These are phyloP conservation scores for Globisporangium carolinianum DNA, from an alignment of 352 stramenopile species.

Conservation along the genomic window DNA sequence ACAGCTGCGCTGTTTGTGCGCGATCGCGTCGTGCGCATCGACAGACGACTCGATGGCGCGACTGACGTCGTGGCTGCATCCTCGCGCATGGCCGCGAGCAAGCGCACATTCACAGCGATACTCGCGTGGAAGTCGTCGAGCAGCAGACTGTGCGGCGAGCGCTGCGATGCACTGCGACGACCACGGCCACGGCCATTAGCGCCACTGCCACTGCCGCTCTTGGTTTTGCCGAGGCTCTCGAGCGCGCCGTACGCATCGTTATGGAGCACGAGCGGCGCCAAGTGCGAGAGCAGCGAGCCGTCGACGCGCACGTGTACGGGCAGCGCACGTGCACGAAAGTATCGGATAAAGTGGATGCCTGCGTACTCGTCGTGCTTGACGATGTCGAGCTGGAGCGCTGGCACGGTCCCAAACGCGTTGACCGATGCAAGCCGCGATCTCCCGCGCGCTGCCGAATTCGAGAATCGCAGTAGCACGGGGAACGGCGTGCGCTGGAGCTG, in stretches of 20 bases:
- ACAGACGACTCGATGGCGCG: conserved; percentile 20
- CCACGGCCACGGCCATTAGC: no score
- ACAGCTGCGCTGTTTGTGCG: conserved; percentile 9
- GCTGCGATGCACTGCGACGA: conserved; percentile 12
- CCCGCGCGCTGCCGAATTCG: conserved; percentile 37
- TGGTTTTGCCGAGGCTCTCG: conserved; percentile 11
- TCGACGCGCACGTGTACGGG: conserved; percentile 80
- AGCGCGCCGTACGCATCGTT: conserved; percentile 32
- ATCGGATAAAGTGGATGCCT: conserved; percentile 82
- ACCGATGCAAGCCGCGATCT: conserved; percentile 10
- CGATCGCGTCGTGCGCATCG: conserved; percentile 21
- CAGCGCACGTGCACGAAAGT: conserved; percentile 66
- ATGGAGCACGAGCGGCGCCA: conserved; percentile 59
- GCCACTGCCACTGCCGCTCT: conserved; percentile 18
- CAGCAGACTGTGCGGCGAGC: conserved; percentile 38
- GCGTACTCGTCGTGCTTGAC: conserved; percentile 86
- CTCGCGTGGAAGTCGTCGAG: conserved; percentile 71
- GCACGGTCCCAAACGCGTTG: conserved; percentile 39
- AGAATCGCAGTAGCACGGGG: conserved; percentile 80
- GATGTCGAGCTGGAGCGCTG: conserved; percentile 64
- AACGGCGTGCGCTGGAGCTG: conserved; percentile 77
- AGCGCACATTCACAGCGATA: conserved; percentile 61
- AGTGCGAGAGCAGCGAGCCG: conserved; percentile 68
- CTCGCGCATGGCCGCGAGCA: conserved; percentile 64
- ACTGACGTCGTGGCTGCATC: conserved; percentile 43